phyloP scores from a whole-genome alignment of 345 rosid genomes.

The Salix exigua region DNA sequence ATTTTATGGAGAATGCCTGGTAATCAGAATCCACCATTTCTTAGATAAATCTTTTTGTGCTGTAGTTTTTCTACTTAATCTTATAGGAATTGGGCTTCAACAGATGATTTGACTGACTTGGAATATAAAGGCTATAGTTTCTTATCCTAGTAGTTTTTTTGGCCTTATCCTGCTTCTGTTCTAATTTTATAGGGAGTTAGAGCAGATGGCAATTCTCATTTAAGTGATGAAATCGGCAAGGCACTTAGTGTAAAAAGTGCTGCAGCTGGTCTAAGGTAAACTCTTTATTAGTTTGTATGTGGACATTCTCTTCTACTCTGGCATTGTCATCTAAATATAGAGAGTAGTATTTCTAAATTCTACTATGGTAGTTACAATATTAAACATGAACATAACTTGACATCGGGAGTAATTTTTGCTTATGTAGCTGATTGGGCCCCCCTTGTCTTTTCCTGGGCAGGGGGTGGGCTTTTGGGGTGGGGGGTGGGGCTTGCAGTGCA shows the following conservation, averaged over 20 bases:
- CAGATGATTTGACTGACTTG: neutral
- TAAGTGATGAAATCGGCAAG: constrained; percentile 70
- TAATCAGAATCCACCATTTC: constrained; percentile 25
- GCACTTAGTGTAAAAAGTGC: constrained; percentile 74
- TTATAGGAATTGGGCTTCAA: neutral
- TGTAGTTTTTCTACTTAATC: neutral
- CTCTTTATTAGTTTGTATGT: neutral
- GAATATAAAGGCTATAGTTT: neutral
- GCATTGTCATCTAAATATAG: neutral
- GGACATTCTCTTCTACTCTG: neutral
- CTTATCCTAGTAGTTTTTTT: constrained; percentile 1
- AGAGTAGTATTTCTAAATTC: neutral
- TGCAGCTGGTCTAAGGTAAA: constrained; percentile 71
- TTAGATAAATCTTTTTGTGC: neutral
- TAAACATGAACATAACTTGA: neutral
- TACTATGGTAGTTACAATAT: neutral
- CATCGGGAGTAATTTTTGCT: neutral
- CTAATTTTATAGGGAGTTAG: constrained; percentile 55
- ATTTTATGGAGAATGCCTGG: constrained; percentile 93
- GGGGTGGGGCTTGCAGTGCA: neutral
- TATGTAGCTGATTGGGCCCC: neutral
- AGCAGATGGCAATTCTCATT: constrained; percentile 62
- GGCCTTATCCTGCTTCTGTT: neutral
- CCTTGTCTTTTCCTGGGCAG: neutral
- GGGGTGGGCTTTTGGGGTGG: neutral